A percentile compares a stretch with the other conserved stretches of the same genome.
Evolutionary conservation across 1,284 basidiomycete genomes (phyloP).

Genomic region (Rugosomyces carneus): DNA sequence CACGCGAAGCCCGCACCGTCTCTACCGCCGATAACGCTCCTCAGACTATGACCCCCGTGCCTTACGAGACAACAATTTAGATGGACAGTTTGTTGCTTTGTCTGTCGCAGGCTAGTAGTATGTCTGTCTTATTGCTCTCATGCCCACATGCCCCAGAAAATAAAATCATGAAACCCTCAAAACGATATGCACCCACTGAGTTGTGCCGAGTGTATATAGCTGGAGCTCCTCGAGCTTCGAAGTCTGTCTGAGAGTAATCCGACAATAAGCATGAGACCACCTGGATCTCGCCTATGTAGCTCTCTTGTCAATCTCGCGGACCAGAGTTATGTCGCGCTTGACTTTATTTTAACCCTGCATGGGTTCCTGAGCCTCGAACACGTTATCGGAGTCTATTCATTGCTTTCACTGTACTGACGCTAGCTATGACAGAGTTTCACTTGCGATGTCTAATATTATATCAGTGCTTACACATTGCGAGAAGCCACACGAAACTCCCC

Average conservation of each 20-base stretch:
- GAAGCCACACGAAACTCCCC: neutral
- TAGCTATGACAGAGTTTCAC: neutral
- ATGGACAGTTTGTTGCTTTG: conserved; percentile 23
- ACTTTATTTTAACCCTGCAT: too few relatives aligned
- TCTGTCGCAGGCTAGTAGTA: conserved; percentile 17
- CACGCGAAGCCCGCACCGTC: conserved; percentile 79
- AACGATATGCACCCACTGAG: conserved; percentile 8
- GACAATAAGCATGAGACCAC: too few relatives aligned
- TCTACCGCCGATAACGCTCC: conserved; percentile 76
- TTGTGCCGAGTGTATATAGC: too few relatives aligned
- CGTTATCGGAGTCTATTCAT: neutral
- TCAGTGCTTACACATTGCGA: too few relatives aligned
- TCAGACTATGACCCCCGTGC: conserved; percentile 89
- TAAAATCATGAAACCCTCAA: conserved; percentile 20
- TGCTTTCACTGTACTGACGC: too few relatives aligned
- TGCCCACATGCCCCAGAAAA: conserved; percentile 20
- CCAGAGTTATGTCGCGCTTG: too few relatives aligned
- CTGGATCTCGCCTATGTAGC: too few relatives aligned
- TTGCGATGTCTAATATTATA: too few relatives aligned
- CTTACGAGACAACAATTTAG: conserved; percentile 86
- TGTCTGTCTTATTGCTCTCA: conserved; percentile 19
- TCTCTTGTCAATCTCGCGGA: too few relatives aligned
- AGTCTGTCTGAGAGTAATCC: too few relatives aligned
- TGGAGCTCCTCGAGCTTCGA: too few relatives aligned
- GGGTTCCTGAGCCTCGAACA: too few relatives aligned